Base-by-base conservation (phyloP, 345 rosid genomes). In the Gossypium bickii region DNA sequence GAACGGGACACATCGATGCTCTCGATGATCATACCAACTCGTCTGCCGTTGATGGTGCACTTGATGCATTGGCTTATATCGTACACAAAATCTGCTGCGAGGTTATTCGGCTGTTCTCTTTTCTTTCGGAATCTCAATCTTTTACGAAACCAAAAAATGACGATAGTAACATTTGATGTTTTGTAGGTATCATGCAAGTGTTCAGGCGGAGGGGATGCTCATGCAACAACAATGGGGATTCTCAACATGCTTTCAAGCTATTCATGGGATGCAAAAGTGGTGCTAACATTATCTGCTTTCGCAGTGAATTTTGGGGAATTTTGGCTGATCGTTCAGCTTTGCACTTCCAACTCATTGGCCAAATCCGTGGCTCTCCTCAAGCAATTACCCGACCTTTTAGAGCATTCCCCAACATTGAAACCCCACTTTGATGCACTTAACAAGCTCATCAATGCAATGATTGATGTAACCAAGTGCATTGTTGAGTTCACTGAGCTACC, bases 401-500 rank as follows among this genome's bases (percentile, higher is more conserved):
- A 81, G 75, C 72, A 78, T 65, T 62, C 78, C 12, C 66, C 51
- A 62, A 27, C 66, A 5, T 59, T 79, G 34, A 80, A 80, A 77
- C 81, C 84, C 15, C 79, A 81, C 29, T 76, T 81, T 12, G 87
- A 89, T 27, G 91, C 89, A 10, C 73, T 89, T 1, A 34, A 57
- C 77, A 82, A 29, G 17, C 88, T 87, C 62, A 80, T 87, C 57
- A 44, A 49, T 60, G 89, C 87, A 53, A 74, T 80, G 77, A 44
- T 85, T 78, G 87, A 86, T 53, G 86, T 87, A n/a, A 84, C 91
- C 78, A 87, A 77, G 61, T 86, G 91, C 81, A 81, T 89, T 13
- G 81, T 90, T 12, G 82, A 83, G 27, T 83, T 87, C 74, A 86
- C 81, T 4, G 38, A 85, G 65, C 88, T 94, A 20, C 94, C 97